Evolutionary conservation across 305 asterid genomes (phyloP).

Genomic region (Solanum hybrid): DNA sequence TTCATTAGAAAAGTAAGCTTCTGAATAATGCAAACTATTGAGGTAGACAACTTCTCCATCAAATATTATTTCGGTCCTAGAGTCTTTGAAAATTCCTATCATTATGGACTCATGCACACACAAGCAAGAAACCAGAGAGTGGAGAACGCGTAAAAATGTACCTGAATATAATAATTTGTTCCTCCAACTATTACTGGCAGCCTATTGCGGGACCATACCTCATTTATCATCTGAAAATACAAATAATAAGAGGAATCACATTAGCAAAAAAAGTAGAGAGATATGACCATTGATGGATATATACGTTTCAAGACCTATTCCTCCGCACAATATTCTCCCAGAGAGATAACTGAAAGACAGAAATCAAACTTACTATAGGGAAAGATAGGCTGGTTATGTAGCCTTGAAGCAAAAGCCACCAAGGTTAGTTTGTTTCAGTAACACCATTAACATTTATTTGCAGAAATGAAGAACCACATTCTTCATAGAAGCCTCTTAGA

Average conservation of each 20-base stretch:
- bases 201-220: slow-evolving; percentile 61
- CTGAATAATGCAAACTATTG: not conserved
- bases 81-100: not conserved
- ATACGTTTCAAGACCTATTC: not conserved
- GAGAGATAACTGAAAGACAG: not conserved
- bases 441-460: not conserved
- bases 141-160: slow-evolving; percentile 12
- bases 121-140: not conserved
- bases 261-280: not conserved
- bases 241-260: slow-evolving; percentile 2
- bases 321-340: not conserved
- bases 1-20: not conserved
- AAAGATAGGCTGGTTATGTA: not conserved
- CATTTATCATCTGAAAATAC: slow-evolving; percentile 55
- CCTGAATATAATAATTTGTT: slow-evolving; percentile 97
- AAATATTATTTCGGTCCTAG: not conserved
- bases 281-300: not conserved
- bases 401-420: not conserved
- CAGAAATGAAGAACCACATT: not conserved
- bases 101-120: not conserved
- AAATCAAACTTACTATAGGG: not conserved
- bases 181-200: slow-evolving; percentile 98
- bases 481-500: not conserved
- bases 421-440: not conserved
- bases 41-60: not conserved